Evolutionary conservation across 2,329 filamentous ascomycete species (phyloP).

Genomic region (Aspergillus sp.): DNA sequence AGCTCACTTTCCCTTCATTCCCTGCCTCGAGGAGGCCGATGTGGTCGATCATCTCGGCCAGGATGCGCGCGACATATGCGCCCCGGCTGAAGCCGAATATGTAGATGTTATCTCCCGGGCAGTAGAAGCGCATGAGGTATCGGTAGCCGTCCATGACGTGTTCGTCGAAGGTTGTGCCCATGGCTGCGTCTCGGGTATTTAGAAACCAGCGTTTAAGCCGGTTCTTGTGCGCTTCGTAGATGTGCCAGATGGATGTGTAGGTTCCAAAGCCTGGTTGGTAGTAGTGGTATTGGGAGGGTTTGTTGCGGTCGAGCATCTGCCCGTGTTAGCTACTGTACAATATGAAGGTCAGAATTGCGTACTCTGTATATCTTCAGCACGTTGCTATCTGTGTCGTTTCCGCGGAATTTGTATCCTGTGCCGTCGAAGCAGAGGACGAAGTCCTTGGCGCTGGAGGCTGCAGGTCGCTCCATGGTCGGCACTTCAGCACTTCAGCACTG

Average conservation of each 20-base stretch:
- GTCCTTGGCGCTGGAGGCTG: not conserved
- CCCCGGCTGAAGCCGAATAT: constrained; percentile 27
- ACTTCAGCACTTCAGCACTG: too few relatives aligned
- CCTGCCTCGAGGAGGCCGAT: constrained; percentile 20
- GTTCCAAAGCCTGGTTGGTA: constrained; percentile 21
- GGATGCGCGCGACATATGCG: constrained; percentile 25
- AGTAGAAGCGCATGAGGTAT: constrained; percentile 21
- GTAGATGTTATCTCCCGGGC: constrained; percentile 15
- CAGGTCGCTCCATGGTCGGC: not conserved
- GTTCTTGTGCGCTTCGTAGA: constrained; percentile 11
- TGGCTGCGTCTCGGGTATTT: constrained; percentile 14
- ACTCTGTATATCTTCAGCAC: constrained; percentile 43
- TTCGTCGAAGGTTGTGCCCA: constrained; percentile 19
- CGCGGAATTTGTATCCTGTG: constrained; percentile 40
- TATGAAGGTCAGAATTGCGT: too few relatives aligned
- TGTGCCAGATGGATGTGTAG: constrained; percentile 2
- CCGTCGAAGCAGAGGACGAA: constrained; percentile 43
- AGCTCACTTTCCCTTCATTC: constrained; percentile 22
- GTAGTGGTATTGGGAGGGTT: not conserved
- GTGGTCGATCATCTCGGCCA: constrained; percentile 24
- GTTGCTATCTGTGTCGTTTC: constrained; percentile 34
- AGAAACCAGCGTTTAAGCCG: constrained; percentile 1
- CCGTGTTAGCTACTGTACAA: too few relatives aligned
- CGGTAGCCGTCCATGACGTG: constrained; percentile 23
- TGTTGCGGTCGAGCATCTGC: not conserved